Conservation (phyloP, 441 rosid species). For the Manihot esculenta region DNA sequence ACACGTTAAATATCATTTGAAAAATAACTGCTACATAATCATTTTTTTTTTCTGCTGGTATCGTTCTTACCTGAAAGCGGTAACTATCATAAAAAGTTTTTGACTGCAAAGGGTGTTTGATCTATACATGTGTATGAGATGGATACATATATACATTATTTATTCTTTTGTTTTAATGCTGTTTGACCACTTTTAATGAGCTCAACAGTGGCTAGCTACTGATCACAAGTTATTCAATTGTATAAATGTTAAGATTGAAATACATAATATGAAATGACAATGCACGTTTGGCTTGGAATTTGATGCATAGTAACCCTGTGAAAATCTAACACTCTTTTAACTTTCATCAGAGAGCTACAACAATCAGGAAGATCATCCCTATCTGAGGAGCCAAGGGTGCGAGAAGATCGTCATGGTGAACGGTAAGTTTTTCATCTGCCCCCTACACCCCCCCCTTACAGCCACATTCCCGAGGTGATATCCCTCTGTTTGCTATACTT, state of each 20-base stretch:
- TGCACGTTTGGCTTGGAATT: slow-evolving; percentile 3
- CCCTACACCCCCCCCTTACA: too few species aligned
- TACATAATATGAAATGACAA: background rate
- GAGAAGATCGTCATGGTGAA: slow-evolving; percentile 58
- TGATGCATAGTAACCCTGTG: background rate
- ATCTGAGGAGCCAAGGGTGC: slow-evolving; percentile 77
- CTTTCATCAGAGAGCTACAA: slow-evolving; percentile 56
- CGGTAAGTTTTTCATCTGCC: slow-evolving; percentile 38
- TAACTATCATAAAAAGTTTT: background rate
- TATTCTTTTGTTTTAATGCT: background rate
- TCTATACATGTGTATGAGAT: background rate
- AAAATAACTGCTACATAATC: too few species aligned
- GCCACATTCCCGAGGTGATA: too few species aligned
- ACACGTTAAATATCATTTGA: too few species aligned
- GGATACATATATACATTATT: background rate
- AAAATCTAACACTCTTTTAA: background rate
- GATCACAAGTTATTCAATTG: background rate
- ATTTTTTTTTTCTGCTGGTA: background rate
- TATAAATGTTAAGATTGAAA: background rate
- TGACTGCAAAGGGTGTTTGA: background rate
- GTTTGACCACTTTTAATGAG: background rate
- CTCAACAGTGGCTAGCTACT: background rate
- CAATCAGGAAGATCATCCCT: slow-evolving; percentile 53
- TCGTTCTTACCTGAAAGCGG: background rate
- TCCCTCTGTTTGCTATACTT: background rate